A percentile compares a stretch with the other conserved stretches of the same genome.
These are phyloP conservation scores for Myxozyma mucilagina DNA, from an alignment of 805 yeast genomes.

Conservation along the genomic window DNA sequence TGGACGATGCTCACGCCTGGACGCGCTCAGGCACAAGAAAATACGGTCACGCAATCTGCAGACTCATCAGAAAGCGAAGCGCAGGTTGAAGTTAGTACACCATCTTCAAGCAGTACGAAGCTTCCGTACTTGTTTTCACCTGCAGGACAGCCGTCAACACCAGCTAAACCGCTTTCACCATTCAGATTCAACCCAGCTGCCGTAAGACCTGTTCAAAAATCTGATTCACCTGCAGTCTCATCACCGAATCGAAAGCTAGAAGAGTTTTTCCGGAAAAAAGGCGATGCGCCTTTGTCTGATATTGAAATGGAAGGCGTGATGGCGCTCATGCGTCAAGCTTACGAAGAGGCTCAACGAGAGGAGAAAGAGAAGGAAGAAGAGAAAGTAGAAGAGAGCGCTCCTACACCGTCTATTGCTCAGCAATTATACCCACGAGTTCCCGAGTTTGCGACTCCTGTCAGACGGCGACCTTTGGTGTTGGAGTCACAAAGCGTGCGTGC, in stretches of 20 bases:
- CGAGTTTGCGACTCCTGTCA: slow-evolving; percentile 16
- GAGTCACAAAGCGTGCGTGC: slow-evolving; percentile 19
- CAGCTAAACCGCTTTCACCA: slow-evolving; percentile 4
- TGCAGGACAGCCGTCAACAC: background rate
- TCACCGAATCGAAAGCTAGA: slow-evolving; percentile 64
- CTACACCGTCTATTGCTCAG: slow-evolving; percentile 18
- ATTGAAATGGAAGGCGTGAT: slow-evolving; percentile 81
- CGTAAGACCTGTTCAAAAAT: background rate
- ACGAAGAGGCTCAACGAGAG: slow-evolving; percentile 33
- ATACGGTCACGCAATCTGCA: background rate
- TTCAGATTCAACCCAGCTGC: slow-evolving; percentile 4
- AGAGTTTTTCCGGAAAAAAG: slow-evolving; percentile 69
- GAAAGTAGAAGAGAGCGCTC: slow-evolving; percentile 32
- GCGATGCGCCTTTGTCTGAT: slow-evolving; percentile 69
- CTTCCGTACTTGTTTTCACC: slow-evolving; percentile 25
- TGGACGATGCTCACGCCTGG: slow-evolving; percentile 28
- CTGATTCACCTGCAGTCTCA: slow-evolving; percentile 5
- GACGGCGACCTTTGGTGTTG: slow-evolving; percentile 12
- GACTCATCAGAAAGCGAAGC: background rate
- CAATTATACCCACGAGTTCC: slow-evolving; percentile 26
- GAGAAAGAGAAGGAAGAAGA: slow-evolving; percentile 10
- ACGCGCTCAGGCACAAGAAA: slow-evolving; percentile 1
- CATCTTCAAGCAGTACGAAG: background rate
- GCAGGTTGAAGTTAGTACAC: background rate
- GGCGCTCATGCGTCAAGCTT: slow-evolving; percentile 52